Percentiles rank a stretch among this genome's conserved stretches.
Conservation (phyloP, 202 grass and related monocot genomes). For the Schoenoplectus tabernaemontani region DNA sequence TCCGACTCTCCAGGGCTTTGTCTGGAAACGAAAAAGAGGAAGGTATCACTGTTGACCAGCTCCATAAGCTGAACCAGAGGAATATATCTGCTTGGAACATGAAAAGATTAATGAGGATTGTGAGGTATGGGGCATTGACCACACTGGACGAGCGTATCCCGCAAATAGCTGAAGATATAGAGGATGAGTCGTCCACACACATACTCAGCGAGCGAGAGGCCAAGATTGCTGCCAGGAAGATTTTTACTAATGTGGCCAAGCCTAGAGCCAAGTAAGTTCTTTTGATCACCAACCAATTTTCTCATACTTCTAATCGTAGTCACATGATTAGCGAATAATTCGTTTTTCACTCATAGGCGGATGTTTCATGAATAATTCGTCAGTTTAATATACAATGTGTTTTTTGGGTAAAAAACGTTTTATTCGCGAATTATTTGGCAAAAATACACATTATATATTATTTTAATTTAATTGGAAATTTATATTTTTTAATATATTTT, state of each 20-base stretch:
- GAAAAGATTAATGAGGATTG: constrained; percentile 79
- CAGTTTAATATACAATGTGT: too few relatives aligned
- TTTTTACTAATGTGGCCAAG: constrained; percentile 72
- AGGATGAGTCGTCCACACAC: constrained; percentile 45
- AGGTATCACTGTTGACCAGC: constrained; percentile 54
- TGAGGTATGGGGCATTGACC: constrained; percentile 45
- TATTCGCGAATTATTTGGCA: too few relatives aligned
- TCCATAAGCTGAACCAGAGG: constrained; percentile 73
- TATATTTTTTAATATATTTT: too few relatives aligned
- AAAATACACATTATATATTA: too few relatives aligned
- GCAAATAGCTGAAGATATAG: constrained; percentile 25
- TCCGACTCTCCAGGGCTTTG: constrained; percentile 26
- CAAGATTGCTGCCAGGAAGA: constrained; percentile 66
- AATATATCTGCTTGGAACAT: constrained; percentile 93
- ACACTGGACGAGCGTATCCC: constrained; percentile 71
- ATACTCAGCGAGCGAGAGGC: constrained; percentile 77
- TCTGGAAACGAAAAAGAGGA: constrained; percentile 39
- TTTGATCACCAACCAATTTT: not conserved
- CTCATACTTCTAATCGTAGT: not conserved
- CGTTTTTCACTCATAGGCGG: too few relatives aligned
- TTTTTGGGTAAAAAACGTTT: too few relatives aligned
- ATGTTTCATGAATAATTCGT: too few relatives aligned
- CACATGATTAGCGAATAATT: too few relatives aligned
- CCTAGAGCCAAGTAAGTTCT: constrained; percentile 55
- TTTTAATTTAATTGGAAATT: too few relatives aligned